Evolutionary conservation across 768 basidiomycete species (phyloP).

Genomic region (Panus rudis): DNA sequence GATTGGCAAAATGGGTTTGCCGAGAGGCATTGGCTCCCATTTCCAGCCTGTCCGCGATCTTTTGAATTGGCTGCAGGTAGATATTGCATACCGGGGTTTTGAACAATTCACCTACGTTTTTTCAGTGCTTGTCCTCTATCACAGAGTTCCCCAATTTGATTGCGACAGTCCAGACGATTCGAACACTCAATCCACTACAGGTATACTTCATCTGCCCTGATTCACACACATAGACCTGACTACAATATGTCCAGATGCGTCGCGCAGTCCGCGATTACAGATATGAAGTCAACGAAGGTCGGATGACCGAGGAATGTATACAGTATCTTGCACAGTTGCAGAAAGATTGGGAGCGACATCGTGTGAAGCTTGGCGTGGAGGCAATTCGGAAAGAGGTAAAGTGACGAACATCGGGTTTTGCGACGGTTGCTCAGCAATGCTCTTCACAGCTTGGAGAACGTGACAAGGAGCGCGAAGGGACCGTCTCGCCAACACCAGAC

Average conservation of each 20-base stretch:
- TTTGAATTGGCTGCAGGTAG: conserved; percentile 78
- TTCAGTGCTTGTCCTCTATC: conserved; percentile 79
- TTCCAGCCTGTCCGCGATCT: conserved; percentile 82
- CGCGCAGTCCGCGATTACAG: conserved; percentile 89
- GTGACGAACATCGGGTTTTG: neutral
- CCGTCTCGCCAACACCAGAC: conserved; percentile 20
- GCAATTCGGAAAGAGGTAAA: conserved; percentile 75
- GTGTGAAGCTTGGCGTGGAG: conserved; percentile 82
- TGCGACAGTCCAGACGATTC: conserved; percentile 84
- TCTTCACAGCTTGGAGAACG: conserved; percentile 53
- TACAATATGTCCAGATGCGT: conserved; percentile 60
- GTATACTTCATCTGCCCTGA: conserved; percentile 28
- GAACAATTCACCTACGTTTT: neutral
- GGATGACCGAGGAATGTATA: conserved; percentile 91
- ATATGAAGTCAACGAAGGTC: conserved; percentile 87
- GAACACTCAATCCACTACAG: conserved; percentile 86
- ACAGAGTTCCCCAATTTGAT: conserved; percentile 83
- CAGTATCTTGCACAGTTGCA: conserved; percentile 94
- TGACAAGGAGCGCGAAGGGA: conserved; percentile 49
- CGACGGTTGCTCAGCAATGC: neutral
- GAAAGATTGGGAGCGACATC: conserved; percentile 94
- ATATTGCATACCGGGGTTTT: conserved; percentile 7
- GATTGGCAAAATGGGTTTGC: conserved; percentile 76
- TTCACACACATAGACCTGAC: neutral
- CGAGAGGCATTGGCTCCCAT: conserved; percentile 71